A percentile compares a stretch with the other conserved stretches of the same genome.
Conservation (phyloP, 2,329 filamentous ascomycete species). For the Aspergillus tamarii region DNA sequence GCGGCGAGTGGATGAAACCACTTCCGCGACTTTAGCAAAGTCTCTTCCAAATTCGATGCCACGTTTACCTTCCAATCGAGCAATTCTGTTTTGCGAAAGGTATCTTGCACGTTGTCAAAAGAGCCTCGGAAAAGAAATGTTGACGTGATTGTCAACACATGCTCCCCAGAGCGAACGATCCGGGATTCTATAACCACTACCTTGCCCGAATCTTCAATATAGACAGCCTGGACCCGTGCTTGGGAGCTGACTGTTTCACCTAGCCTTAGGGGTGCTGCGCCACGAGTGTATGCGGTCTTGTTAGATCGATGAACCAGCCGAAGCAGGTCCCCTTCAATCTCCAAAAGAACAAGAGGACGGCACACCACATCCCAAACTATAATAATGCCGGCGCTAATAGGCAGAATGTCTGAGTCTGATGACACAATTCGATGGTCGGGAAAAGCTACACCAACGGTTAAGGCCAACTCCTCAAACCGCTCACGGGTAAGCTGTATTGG, state of each 20-base stretch:
- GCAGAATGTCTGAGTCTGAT: conserved; percentile 11
- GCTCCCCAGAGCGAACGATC: conserved; percentile 13
- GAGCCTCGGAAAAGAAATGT: conserved; percentile 18
- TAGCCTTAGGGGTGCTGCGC: conserved; percentile 10
- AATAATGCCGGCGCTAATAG: conserved; percentile 18
- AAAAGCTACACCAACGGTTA: conserved; percentile 16
- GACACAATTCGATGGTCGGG: conserved; percentile 12
- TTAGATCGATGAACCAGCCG: conserved; percentile 23
- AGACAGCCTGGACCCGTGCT: conserved; percentile 17
- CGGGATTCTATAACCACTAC: conserved; percentile 16
- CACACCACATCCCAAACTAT: conserved; percentile 22
- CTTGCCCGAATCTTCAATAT: conserved; percentile 17
- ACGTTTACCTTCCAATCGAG: conserved; percentile 11
- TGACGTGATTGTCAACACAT: conserved; percentile 19
- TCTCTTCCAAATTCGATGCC: conserved; percentile 14
- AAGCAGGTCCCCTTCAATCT: conserved; percentile 19
- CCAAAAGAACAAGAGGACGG: conserved; percentile 11
- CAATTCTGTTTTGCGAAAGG: conserved; percentile 15
- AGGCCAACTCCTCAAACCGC: conserved; percentile 68
- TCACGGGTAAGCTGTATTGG: conserved; percentile 19
- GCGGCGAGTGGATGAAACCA: conserved; percentile 17
- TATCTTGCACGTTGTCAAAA: neutral
- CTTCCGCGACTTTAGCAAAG: conserved; percentile 11
- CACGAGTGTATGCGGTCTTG: conserved; percentile 14
- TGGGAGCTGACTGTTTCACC: conserved; percentile 19